phyloP scores from a whole-genome alignment of 2,329 filamentous ascomycete species.

The Fusarium ramigenum region DNA sequence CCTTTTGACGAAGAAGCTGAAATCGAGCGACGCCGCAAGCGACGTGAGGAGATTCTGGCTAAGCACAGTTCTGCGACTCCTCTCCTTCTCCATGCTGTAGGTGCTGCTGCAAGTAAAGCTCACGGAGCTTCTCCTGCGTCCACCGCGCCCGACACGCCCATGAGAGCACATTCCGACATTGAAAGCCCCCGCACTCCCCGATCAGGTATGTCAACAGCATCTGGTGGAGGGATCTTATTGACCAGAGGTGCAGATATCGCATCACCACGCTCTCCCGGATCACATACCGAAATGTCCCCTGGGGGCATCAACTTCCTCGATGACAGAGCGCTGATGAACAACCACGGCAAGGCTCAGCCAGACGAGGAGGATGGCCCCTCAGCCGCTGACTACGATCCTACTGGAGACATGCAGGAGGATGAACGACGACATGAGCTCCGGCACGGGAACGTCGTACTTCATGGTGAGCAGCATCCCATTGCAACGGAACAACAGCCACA shows the following conservation, averaged over 20 bases:
- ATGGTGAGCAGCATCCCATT: slow-evolving; percentile 53
- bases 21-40: slow-evolving; percentile 84
- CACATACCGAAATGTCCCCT: slow-evolving; percentile 64
- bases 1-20: slow-evolving; percentile 82
- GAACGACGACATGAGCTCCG: slow-evolving; percentile 74
- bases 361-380: slow-evolving; percentile 77
- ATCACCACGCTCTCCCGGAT: slow-evolving; percentile 56
- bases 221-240: slow-evolving; percentile 26
- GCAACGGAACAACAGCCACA: slow-evolving; percentile 39
- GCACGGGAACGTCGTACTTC: slow-evolving; percentile 63
- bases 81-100: slow-evolving; percentile 78
- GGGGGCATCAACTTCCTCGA: slow-evolving; percentile 70
- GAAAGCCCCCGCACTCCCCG: slow-evolving; percentile 59
- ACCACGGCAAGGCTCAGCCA: slow-evolving; percentile 55
- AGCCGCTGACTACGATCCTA: slow-evolving; percentile 94
- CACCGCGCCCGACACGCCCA: slow-evolving; percentile 56
- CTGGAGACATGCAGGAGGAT: slow-evolving; percentile 87
- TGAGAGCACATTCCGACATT: slow-evolving; percentile 42
- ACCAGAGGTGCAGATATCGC: slow-evolving; percentile 45
- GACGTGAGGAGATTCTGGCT: slow-evolving; percentile 84
- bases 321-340: slow-evolving; percentile 74
- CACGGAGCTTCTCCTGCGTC: slow-evolving; percentile 64
- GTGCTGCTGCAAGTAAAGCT: slow-evolving; percentile 64
- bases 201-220: slow-evolving; percentile 53
- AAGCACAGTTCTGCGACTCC: slow-evolving; percentile 81